phyloP scores from a whole-genome alignment of 2,329 filamentous ascomycete species.

The Fusarium anguioides region DNA sequence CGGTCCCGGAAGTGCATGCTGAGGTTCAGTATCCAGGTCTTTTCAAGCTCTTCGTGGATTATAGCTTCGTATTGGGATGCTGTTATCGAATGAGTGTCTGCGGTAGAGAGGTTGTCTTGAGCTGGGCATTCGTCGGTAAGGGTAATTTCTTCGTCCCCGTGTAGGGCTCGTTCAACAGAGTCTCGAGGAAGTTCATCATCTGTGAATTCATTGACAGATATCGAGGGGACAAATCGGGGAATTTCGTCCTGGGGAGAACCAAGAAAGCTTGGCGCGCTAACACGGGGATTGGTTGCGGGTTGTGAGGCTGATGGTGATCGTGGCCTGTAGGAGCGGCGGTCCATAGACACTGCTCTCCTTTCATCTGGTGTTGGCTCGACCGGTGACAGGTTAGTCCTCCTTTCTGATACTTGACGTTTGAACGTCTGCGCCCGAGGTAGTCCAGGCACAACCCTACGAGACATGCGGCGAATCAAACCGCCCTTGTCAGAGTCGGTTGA shows the following conservation, averaged over 20 bases:
- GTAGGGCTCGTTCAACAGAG: slow-evolving; percentile 3
- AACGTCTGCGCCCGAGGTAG: slow-evolving; percentile 83
- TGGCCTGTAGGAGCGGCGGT: slow-evolving; percentile 59
- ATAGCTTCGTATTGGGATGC: slow-evolving; percentile 69
- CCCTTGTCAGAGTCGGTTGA: slow-evolving; percentile 47
- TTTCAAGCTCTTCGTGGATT: slow-evolving; percentile 85
- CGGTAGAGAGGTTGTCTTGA: slow-evolving; percentile 48
- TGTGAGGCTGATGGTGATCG: slow-evolving; percentile 39
- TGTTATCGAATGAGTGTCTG: slow-evolving; percentile 61
- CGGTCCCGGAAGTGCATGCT: slow-evolving; percentile 98
- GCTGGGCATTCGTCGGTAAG: slow-evolving; percentile 37
- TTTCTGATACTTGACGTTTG: slow-evolving; percentile 84
- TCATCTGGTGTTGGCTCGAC: slow-evolving; percentile 72
- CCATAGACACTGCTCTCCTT: slow-evolving; percentile 77
- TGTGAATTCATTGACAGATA: slow-evolving; percentile 27
- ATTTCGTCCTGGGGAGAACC: slow-evolving; percentile 38
- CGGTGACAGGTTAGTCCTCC: slow-evolving; percentile 76
- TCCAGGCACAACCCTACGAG: slow-evolving; percentile 77
- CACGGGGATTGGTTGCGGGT: slow-evolving; percentile 51
- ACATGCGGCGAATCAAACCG: slow-evolving; percentile 56
- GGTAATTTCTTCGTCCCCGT: slow-evolving; percentile 37
- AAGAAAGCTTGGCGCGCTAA: slow-evolving; percentile 62
- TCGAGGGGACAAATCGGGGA: slow-evolving; percentile 30
- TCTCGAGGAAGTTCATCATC: slow-evolving; percentile 27
- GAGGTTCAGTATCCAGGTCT: slow-evolving; percentile 93